These are phyloP conservation scores for Stentor coeruleus DNA, from an alignment of 73 alveolate species.

Conservation along the genomic window DNA sequence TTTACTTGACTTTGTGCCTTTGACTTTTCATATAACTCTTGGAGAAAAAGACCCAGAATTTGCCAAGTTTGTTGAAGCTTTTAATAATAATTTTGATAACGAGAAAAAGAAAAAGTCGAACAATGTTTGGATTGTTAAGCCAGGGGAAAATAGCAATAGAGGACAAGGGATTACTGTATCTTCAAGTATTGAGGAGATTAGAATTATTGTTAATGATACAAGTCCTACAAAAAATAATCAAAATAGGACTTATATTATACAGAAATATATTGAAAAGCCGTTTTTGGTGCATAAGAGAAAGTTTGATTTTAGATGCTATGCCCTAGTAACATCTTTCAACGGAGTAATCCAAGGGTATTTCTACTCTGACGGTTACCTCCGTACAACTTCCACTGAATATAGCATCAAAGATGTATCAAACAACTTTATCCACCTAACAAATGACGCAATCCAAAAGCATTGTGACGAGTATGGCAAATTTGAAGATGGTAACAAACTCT, in stretches of 20 bases:
- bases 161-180: constrained; percentile 70
- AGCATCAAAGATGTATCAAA: constrained; percentile 65
- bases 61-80: constrained; percentile 33
- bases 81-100: constrained; percentile 7
- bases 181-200: constrained; percentile 40
- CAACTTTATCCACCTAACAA: constrained; percentile 83
- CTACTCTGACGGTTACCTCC: constrained; percentile 80
- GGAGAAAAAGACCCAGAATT: constrained; percentile 37
- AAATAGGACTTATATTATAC: constrained; percentile 63
- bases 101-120: not conserved
- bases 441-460: constrained; percentile 89
- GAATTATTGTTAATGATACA: not conserved
- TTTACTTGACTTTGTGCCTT: constrained; percentile 81
- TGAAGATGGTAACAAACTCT: constrained; percentile 92
- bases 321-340: constrained; percentile 61
- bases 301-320: constrained; percentile 95
- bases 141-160: constrained; percentile 60
- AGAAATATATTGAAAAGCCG: constrained; percentile 93
- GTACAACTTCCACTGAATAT: constrained; percentile 70
- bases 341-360: constrained; percentile 54
- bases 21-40: constrained; percentile 73
- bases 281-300: constrained; percentile 76
- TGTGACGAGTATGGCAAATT: constrained; percentile 76
- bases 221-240: constrained; percentile 28
- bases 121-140: constrained; percentile 65